These are phyloP conservation scores for Neurospora sublineolata DNA, from an alignment of 495 filamentous ascomycete species.

Conservation along the genomic window DNA sequence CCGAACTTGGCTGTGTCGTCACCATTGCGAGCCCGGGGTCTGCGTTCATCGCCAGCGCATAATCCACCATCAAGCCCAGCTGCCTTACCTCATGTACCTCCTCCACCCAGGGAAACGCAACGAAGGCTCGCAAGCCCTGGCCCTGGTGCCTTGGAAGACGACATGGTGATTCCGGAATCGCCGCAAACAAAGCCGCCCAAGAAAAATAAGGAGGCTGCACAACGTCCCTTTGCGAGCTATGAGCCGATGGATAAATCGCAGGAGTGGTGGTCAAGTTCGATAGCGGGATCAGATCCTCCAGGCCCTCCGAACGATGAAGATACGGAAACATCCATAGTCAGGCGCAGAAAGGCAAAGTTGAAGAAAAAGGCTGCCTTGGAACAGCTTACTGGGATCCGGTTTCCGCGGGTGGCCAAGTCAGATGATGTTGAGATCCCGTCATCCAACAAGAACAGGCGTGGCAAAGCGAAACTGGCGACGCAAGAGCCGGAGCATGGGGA, in stretches of 20 bases:
- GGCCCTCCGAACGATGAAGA: constrained; percentile 15
- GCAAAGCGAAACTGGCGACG: constrained; percentile 9
- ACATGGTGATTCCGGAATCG: constrained; percentile 16
- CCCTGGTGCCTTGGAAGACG: constrained; percentile 4
- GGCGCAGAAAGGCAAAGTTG: constrained; percentile 12
- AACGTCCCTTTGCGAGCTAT: constrained; percentile 19
- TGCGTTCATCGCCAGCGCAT: constrained; percentile 24
- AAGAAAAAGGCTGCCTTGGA: constrained; percentile 27
- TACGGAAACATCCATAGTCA: constrained; percentile 7
- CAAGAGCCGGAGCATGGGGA: constrained; percentile 2
- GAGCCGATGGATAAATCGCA: constrained; percentile 26
- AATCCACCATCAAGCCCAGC: constrained; percentile 26
- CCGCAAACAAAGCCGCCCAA: constrained; percentile 3
- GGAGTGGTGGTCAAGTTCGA: constrained; percentile 17
- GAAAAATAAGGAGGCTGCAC: constrained; percentile 8
- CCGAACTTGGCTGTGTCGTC: constrained; percentile 29
- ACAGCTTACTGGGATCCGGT: constrained; percentile 25
- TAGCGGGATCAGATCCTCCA: not conserved
- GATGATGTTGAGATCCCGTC: constrained; percentile 29
- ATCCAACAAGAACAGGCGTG: constrained; percentile 18
- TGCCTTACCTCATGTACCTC: constrained; percentile 8
- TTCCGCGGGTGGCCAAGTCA: constrained; percentile 18
- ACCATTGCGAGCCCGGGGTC: constrained; percentile 30
- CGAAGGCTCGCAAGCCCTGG: constrained; percentile 8
- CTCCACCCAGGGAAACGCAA: not conserved